These are phyloP conservation scores for Stemphylium vesicarium DNA, from an alignment of 2,329 filamentous ascomycete genomes.

Conservation along the genomic window DNA sequence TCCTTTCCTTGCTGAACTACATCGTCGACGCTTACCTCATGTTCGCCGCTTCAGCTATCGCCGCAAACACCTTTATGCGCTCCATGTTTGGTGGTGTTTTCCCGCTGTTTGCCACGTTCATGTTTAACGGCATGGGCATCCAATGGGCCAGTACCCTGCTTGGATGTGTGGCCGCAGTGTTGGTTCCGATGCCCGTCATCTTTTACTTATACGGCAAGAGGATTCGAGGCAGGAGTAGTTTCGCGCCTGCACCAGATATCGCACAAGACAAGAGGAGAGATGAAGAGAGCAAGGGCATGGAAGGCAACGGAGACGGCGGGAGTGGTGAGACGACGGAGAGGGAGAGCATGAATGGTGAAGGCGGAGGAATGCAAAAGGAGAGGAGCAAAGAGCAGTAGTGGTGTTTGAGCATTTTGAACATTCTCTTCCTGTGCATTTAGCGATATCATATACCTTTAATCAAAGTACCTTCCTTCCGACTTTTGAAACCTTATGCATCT, in stretches of 20 bases:
- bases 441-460: conserved; percentile 1
- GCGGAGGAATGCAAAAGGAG: conserved; percentile 10
- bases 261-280: conserved; percentile 42
- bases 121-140: conserved; percentile 61
- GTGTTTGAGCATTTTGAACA: neutral
- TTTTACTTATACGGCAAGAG: conserved; percentile 54
- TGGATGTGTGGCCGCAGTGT: conserved; percentile 51
- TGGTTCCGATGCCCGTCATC: conserved; percentile 53
- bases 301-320: conserved; percentile 7
- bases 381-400: conserved; percentile 22
- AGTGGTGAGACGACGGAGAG: conserved; percentile 15
- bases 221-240: conserved; percentile 52
- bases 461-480: neutral
- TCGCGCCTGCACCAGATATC: conserved; percentile 52
- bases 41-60: conserved; percentile 61
- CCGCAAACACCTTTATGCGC: conserved; percentile 62
- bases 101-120: conserved; percentile 62
- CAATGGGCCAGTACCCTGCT: conserved; percentile 56
- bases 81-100: conserved; percentile 59
- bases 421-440: conserved; percentile 3
- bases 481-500: neutral
- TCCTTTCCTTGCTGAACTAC: conserved; percentile 65
- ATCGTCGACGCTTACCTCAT: conserved; percentile 66
- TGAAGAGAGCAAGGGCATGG: conserved; percentile 38
- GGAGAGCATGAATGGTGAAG: conserved; percentile 6